A percentile compares a stretch with the other conserved stretches of the same genome.
phyloP scores from a whole-genome alignment of 176 grass and related monocot species.

The Zea luxurians region DNA sequence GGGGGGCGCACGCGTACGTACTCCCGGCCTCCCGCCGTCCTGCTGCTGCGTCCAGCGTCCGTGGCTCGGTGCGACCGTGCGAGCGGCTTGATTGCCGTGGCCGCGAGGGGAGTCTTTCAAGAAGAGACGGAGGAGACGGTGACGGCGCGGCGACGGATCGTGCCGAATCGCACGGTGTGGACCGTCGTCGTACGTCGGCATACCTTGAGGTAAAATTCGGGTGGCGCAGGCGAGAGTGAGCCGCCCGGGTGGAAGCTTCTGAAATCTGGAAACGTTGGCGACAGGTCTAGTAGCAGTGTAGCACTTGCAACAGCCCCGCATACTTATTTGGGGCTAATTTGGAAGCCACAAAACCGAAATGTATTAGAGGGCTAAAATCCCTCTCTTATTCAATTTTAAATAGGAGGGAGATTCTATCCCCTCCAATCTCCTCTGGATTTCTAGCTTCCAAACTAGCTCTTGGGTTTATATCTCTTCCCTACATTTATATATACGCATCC shows the following conservation, averaged over 20 bases:
- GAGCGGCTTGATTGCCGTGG: no score
- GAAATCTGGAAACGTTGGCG: slow-evolving; percentile 6
- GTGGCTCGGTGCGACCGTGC: background rate
- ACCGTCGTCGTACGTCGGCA: background rate
- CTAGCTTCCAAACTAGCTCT: no score
- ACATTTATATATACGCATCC: no score
- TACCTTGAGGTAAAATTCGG: background rate
- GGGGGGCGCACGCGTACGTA: background rate
- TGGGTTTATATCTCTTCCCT: no score
- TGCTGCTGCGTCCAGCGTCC: background rate
- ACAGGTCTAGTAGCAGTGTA: no score
- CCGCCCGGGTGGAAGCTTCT: slow-evolving; percentile 38
- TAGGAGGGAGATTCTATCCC: no score
- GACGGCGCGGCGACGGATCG: background rate
- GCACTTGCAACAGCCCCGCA: no score
- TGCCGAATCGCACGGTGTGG: background rate
- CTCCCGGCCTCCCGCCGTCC: background rate
- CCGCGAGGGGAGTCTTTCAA: slow-evolving; percentile 37
- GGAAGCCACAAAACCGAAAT: no score
- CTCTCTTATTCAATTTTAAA: no score
- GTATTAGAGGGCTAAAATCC: no score
- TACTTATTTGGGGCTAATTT: no score
- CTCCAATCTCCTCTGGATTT: no score
- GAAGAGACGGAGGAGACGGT: slow-evolving; percentile 33
- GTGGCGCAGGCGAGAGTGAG: background rate